phyloP scores from a whole-genome alignment of 345 rosid species.

The Eutrema yunnanense region DNA sequence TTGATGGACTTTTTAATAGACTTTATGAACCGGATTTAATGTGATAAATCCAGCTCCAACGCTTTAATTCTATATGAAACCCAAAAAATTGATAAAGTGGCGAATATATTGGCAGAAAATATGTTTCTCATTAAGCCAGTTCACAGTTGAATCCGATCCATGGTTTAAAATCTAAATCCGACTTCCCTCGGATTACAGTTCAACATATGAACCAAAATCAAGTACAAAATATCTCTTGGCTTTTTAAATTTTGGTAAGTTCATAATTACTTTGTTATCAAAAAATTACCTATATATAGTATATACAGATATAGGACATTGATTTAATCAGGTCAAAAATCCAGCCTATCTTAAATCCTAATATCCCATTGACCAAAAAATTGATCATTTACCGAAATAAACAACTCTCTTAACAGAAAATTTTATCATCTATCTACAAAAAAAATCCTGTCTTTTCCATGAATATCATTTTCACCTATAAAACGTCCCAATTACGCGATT shows the following conservation, averaged over 20 bases:
- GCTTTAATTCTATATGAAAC: not conserved
- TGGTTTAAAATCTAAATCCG: not conserved
- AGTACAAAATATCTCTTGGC: no score
- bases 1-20: no score
- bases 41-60: no score
- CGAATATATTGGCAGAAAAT: not conserved
- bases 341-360: not conserved
- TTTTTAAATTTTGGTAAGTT: not conserved
- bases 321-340: constrained; percentile 8
- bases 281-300: not conserved
- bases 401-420: not conserved
- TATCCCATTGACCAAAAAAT: constrained; percentile 1
- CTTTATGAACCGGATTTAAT: no score
- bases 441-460: not conserved
- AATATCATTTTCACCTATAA: not conserved
- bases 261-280: not conserved
- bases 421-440: not conserved
- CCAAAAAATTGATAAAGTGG: not conserved
- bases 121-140: not conserved
- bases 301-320: not conserved
- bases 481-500: not conserved
- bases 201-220: not conserved
- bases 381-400: not conserved
- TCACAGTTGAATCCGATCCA: not conserved
- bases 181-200: not conserved